Percentiles rank a stretch among this genome's conserved stretches.
Conservation (phyloP, 2,329 filamentous ascomycete genomes). For the Fusarium avenaceum region DNA sequence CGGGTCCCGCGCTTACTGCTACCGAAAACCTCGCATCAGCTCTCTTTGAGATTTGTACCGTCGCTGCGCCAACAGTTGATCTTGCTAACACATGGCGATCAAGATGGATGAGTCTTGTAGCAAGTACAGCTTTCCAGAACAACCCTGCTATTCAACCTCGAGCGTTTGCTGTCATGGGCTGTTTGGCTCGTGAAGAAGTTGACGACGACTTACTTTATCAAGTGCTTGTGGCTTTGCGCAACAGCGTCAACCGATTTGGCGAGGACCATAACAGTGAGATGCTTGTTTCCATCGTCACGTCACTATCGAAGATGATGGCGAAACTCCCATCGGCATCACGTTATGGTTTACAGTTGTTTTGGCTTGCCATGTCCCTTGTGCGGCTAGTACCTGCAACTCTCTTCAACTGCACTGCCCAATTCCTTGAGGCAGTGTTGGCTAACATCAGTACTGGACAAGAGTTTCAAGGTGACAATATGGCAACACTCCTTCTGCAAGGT, state of each 20-base stretch:
- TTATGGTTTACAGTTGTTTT: conserved; percentile 78
- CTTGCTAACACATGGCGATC: conserved; percentile 78
- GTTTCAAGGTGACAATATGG: conserved; percentile 71
- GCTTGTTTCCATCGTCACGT: conserved; percentile 76
- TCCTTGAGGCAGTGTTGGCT: conserved; percentile 73
- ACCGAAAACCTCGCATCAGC: conserved; percentile 73
- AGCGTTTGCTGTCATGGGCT: conserved; percentile 79
- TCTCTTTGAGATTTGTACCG: conserved; percentile 73
- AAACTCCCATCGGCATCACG: conserved; percentile 76
- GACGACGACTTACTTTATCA: conserved; percentile 80
- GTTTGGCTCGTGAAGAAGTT: conserved; percentile 77
- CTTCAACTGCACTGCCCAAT: conserved; percentile 75
- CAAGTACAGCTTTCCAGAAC: conserved; percentile 79
- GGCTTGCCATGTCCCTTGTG: conserved; percentile 76
- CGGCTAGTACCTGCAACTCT: conserved; percentile 72
- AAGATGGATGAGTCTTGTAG: conserved; percentile 80
- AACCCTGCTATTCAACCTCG: conserved; percentile 78
- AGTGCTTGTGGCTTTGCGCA: conserved; percentile 75
- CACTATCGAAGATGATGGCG: conserved; percentile 78
- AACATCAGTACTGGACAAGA: conserved; percentile 74
- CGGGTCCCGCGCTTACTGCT: conserved; percentile 63
- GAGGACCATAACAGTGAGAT: conserved; percentile 76
- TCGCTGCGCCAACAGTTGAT: conserved; percentile 74
- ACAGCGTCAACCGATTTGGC: conserved; percentile 73
- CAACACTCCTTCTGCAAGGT: conserved; percentile 71